A percentile compares a stretch with the other conserved stretches of the same genome.
phyloP scores from a whole-genome alignment of 768 basidiomycete genomes.

The Suillus paluster region DNA sequence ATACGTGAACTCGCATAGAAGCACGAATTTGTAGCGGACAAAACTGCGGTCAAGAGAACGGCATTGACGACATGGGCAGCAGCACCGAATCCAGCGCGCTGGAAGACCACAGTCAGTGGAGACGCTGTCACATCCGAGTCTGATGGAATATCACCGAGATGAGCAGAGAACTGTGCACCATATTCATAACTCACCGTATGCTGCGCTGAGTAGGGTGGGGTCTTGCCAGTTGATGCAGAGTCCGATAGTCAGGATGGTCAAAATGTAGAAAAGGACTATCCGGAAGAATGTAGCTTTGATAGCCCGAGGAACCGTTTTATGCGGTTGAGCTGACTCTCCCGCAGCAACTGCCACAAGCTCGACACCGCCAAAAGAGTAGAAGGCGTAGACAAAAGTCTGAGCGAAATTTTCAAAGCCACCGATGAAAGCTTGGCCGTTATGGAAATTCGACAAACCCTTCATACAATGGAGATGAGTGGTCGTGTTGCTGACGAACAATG shows the following conservation, averaged over 20 bases:
- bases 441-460: slow-evolving; percentile 57
- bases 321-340: slow-evolving; percentile 66
- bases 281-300: slow-evolving; percentile 73
- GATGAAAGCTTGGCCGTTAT: slow-evolving; percentile 53
- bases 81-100: slow-evolving; percentile 63
- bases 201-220: slow-evolving; percentile 52
- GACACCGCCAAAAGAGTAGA: slow-evolving; percentile 71
- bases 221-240: slow-evolving; percentile 66
- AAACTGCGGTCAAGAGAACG: slow-evolving; percentile 65
- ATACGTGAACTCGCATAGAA: slow-evolving; percentile 70
- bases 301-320: slow-evolving; percentile 65
- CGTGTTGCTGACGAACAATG: background rate
- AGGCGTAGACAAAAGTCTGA: slow-evolving; percentile 68
- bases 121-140: slow-evolving; percentile 58
- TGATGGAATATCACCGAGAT: slow-evolving; percentile 20
- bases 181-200: slow-evolving; percentile 38
- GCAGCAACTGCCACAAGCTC: slow-evolving; percentile 77
- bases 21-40: slow-evolving; percentile 67
- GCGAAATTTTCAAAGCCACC: slow-evolving; percentile 58
- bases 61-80: slow-evolving; percentile 69
- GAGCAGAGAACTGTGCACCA: background rate
- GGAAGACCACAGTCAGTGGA: slow-evolving; percentile 66
- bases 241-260: slow-evolving; percentile 68
- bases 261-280: slow-evolving; percentile 66
- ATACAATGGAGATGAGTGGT: background rate